A percentile compares a stretch with the other conserved stretches of the same genome.
These are phyloP conservation scores for Eragrostis nindensis DNA, from an alignment of 176 grass and related monocot genomes.

Conservation along the genomic window DNA sequence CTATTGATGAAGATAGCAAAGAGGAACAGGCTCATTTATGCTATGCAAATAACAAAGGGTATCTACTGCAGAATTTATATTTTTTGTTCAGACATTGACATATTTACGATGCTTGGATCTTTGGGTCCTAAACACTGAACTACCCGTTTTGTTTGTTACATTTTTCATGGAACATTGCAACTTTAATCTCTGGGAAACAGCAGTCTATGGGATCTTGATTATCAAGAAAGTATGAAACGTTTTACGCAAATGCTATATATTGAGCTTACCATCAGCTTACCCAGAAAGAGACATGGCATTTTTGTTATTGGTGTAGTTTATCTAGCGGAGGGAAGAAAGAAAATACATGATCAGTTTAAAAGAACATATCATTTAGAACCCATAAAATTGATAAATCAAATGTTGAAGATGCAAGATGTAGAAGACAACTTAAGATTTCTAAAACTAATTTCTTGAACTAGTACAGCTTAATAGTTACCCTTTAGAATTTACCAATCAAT, in stretches of 20 bases:
- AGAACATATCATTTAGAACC: conserved; percentile 3
- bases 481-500: neutral
- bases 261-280: conserved; percentile 19
- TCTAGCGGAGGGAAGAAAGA: conserved; percentile 11
- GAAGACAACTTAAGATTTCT: neutral
- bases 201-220: neutral
- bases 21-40: conserved; percentile 63
- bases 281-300: neutral
- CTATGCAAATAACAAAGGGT: conserved; percentile 55
- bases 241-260: conserved; percentile 4
- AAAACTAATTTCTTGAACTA: conserved; percentile 8
- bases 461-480: conserved; percentile 1
- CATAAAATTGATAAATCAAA: neutral
- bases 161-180: conserved; percentile 15
- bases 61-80: conserved; percentile 21
- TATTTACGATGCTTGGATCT: neutral
- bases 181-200: neutral
- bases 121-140: conserved; percentile 14
- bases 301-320: conserved; percentile 12
- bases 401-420: conserved; percentile 17
- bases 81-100: conserved; percentile 19
- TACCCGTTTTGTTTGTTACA: conserved; percentile 11
- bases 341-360: conserved; percentile 5
- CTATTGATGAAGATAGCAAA: conserved; percentile 74
- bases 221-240: neutral